phyloP scores from a whole-genome alignment of 805 yeast species.

The Candida xyloterini region DNA sequence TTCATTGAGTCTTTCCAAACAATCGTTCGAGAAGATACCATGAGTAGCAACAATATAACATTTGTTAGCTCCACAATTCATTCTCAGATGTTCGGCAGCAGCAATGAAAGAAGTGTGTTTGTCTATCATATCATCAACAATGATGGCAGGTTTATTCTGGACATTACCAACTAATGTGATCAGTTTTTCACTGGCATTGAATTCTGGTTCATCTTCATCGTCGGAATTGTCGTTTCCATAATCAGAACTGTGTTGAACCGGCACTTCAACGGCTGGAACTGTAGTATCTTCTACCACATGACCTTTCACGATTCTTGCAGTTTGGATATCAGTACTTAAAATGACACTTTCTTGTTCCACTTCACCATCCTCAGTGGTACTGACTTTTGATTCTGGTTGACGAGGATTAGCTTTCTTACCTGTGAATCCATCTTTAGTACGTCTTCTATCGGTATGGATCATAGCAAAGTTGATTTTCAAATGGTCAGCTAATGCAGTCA shows the following conservation, averaged over 20 bases:
- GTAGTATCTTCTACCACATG: constrained; percentile 86
- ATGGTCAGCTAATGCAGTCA: constrained; percentile 96
- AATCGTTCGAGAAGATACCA: constrained; percentile 87
- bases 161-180: constrained; percentile 97
- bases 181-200: constrained; percentile 69
- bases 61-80: constrained; percentile 92
- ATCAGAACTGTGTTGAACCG: constrained; percentile 25
- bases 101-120: constrained; percentile 92
- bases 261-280: constrained; percentile 18
- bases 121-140: constrained; percentile 96
- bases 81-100: constrained; percentile 95
- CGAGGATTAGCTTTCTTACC: constrained; percentile 44
- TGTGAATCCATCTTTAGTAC: constrained; percentile 63
- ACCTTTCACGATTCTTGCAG: constrained; percentile 94
- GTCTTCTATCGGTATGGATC: constrained; percentile 97
- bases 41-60: constrained; percentile 94
- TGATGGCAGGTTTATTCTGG: constrained; percentile 84
- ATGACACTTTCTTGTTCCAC: constrained; percentile 66
- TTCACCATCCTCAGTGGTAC: constrained; percentile 42
- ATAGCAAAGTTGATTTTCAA: constrained; percentile 95
- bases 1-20: constrained; percentile 73
- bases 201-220: constrained; percentile 75
- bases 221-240: constrained; percentile 83
- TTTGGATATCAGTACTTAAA: constrained; percentile 78
- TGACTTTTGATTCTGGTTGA: constrained; percentile 31